Conservation (phyloP, 768 basidiomycete species). For the Mycena vitilis region DNA sequence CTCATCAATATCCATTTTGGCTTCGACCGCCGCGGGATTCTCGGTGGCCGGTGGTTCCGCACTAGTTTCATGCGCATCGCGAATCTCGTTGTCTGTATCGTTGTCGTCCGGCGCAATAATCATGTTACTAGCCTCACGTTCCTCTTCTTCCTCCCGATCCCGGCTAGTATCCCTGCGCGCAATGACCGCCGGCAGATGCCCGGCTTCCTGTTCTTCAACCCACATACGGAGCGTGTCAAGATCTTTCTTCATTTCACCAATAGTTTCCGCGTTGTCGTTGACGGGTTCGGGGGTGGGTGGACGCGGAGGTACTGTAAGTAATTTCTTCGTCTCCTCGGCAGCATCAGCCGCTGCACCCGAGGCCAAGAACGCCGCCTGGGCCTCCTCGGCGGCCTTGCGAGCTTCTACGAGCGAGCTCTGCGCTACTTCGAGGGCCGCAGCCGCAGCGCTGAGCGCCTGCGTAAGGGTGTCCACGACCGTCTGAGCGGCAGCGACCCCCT, state of each 20-base stretch:
- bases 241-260: constrained; percentile 30
- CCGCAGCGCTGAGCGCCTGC: constrained; percentile 28
- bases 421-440: constrained; percentile 19
- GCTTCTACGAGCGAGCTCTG: constrained; percentile 31
- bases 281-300: constrained; percentile 26
- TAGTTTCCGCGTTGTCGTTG: constrained; percentile 22
- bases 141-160: constrained; percentile 24
- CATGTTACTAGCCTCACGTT: constrained; percentile 22
- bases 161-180: constrained; percentile 5
- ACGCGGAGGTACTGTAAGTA: constrained; percentile 28
- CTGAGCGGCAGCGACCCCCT: constrained; percentile 24
- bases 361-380: constrained; percentile 12
- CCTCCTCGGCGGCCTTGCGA: constrained; percentile 27
- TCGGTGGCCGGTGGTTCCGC: background rate
- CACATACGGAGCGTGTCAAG: constrained; percentile 26
- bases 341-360: constrained; percentile 29
- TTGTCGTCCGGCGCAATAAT: constrained; percentile 14
- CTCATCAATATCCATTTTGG: constrained; percentile 17
- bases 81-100: constrained; percentile 13
- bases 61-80: constrained; percentile 3
- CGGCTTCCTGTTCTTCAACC: constrained; percentile 30
- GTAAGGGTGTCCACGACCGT: constrained; percentile 20
- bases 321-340: constrained; percentile 30
- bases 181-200: constrained; percentile 8
- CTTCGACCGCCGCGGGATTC: constrained; percentile 2